Base-by-base conservation (phyloP, 2,329 filamentous ascomycete genomes). In the Aurifilum marmelostoma region DNA sequence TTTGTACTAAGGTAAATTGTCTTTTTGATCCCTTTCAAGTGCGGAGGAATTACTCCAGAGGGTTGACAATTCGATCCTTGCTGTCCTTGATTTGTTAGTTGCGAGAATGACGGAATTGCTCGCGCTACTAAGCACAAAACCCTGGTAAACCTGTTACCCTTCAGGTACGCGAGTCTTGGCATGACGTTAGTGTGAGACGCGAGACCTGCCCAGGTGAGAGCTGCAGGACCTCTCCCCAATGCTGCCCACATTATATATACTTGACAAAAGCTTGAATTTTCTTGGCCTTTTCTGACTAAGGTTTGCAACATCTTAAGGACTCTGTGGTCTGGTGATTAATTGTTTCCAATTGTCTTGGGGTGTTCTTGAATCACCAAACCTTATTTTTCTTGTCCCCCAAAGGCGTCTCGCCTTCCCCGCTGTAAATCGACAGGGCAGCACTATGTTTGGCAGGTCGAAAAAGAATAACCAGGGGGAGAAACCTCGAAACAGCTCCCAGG, bases 381-480 rank as follows among this genome's bases (percentile, higher is more conserved):
- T 39, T 24, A 2, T 1, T 21, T 8, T 16, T 39, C 14, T 3
- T 12, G 5, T n/a, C n/a, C 18, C 37, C 21, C 37, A 6, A 18
- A 52, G 29, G 27, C 21, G 47, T 14, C 8, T 37, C n/a, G n/a
- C n/a, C n/a, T n/a, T n/a, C n/a, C 3, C 18, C 43, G 14, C 18
- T 9, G 0, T n/a, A 11, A 47, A 60, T 24, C 21, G 12, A 24
- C 43, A 11, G 32, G 43, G 6, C 43, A 16, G 24, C n/a, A 58
- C 27, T 41, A 66, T 66, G 65, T 61, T 66, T 61, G 65, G 65
- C 56, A 66, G 29, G n/a, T 59, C 63, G 16, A 65, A 65, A 41
- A 29, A 68, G 29, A 64, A 24, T 41, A 58, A 68, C 62, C 29
- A 68, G 32, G 67, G 61, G 37, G 67, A 68, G 67, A 68, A 65